Evolutionary conservation across 768 basidiomycete species (phyloP), one percentile per base, ranked within the genome.

Genomic region (Serendipita sp.): DNA sequence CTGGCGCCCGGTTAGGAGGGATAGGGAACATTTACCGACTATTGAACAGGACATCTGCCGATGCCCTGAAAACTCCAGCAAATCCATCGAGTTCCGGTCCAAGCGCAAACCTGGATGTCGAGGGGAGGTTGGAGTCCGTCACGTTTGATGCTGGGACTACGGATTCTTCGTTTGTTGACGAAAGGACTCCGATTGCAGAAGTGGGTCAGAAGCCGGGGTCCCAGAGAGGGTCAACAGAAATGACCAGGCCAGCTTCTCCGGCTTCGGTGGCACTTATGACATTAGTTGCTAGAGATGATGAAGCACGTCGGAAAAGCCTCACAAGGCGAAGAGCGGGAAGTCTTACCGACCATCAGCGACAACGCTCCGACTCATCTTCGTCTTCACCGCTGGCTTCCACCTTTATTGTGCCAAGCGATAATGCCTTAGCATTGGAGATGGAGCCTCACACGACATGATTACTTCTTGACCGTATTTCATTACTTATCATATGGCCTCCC

Each of bases 11-110:
- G 31, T 42, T 31, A 38, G 11, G 28, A 20, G 53, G 53, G 13
- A 58, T 58, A 13, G 53, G 53, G 28, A 58, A 58, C n/a, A 58
- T 58, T 20, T 58, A 58, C 20, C 53, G 53, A 4, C 53, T 58
- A 4, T 20, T 58, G 53, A 58, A 58, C 9, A 28, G 30, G 26
- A 58, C 45, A n/a, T 48, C 45, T 20, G n/a, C n/a, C n/a, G 45
- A 48, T 9, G 9, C 45, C 20, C n/a, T n/a, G 7, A 48, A 48
- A 28, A n/a, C 5, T 20, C 26, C 45, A 20, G 20, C 45, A 38
- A 20, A 20, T 7, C 5, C 45, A 48, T 20, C 20, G n/a, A 20
- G 45, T 28, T 7, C 45, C n/a, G 20, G 26, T 20, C n/a, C 45
- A n/a, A 48, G n/a, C 45, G 26, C n/a, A 5, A n/a, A 48, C n/a